Conservation (phyloP, 495 filamentous ascomycete species). For the Penicillium daleae region DNA sequence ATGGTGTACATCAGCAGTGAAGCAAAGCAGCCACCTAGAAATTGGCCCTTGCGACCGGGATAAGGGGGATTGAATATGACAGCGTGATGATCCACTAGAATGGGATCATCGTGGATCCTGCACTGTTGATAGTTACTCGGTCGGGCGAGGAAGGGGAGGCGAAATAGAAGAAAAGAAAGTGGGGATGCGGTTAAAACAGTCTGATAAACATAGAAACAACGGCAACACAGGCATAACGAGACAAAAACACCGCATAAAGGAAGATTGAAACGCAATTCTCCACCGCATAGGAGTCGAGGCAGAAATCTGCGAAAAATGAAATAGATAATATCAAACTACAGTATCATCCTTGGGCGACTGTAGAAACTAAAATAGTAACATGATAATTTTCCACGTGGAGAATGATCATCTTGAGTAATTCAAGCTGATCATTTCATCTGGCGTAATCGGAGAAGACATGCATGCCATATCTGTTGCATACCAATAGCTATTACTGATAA, state of each 20-base stretch:
- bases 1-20: not conserved
- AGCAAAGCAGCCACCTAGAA: conserved; percentile 29
- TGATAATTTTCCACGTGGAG: not conserved
- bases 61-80: conserved; percentile 6
- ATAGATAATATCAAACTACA: not conserved
- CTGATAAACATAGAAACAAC: not conserved
- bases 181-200: not conserved
- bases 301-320: not conserved
- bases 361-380: not conserved
- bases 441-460: too few species aligned
- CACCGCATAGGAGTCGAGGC: not conserved
- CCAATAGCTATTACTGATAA: too few species aligned
- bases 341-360: not conserved
- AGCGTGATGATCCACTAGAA: conserved; percentile 23
- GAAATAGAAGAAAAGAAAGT: not conserved
- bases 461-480: too few species aligned
- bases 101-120: conserved; percentile 14
- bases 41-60: not conserved
- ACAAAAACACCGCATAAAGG: not conserved
- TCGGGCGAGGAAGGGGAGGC: not conserved
- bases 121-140: not conserved
- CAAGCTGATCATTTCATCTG: not conserved
- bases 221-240: too few species aligned
- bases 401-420: not conserved
- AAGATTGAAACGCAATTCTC: not conserved